Evolutionary conservation across 2,329 filamentous ascomycete species (phyloP), one percentile per base, ranked within the genome.

Genomic region (Stemphylium beticola): DNA sequence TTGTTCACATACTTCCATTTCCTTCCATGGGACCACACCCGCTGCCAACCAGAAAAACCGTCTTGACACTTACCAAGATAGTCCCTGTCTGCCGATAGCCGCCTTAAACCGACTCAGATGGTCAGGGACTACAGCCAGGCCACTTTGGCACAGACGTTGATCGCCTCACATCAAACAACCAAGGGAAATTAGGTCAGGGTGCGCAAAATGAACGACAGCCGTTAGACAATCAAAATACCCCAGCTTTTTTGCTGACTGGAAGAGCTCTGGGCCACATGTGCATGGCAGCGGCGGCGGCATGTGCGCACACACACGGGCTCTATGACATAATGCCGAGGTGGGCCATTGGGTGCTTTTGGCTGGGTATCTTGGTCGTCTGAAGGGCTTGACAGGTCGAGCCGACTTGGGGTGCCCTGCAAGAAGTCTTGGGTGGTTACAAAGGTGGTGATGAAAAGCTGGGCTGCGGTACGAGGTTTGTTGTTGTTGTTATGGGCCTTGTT

Each of bases 121-220:
- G 11, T 17, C 39, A 15, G 39, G n/a, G 4, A 15, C 12, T 22
- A 26, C 26, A 22, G 15, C 17, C 18, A 17, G 12, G 18, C 32
- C 10, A 8, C 29, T 2, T 15, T 24, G 42, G 9, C 17, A 14
- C 26, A 24, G 45, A 22, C 33, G 22, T 15, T 9, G 45, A 54
- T 49, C 12, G 26, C 24, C 39, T 43, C 44, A 10, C 39, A 12
- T 40, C 39, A 31, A 43, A 43, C 39, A 17, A 4, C 6, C 40
- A 26, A 32, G 17, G 46, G 45, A 50, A 44, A 54, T 54, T 43
- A 44, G 44, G 18, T 14, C 18, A 41, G 36, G 17, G 49, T 29
- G 51, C 34, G 45, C 45, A 36, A 54, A 43, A 44, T 44, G 39
- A 37, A 50, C 26, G 37, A 44, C 47, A 50, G 39, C 51, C 51